Evolutionary conservation across 139 green algal species (phyloP).

Genomic region (Limnomonas spitsbergensis): DNA sequence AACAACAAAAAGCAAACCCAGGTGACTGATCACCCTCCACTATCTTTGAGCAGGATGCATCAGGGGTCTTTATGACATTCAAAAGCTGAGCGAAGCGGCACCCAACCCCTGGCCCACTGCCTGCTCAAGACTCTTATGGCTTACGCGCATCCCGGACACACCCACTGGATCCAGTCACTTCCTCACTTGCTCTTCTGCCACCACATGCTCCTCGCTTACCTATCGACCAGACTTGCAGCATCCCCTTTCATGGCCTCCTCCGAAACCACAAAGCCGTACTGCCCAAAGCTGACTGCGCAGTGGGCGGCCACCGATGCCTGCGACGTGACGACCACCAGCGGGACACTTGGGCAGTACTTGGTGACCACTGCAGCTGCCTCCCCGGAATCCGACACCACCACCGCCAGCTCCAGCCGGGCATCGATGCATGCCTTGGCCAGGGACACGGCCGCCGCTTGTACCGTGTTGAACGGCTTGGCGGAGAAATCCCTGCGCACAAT

Average conservation of each 20-base stretch:
- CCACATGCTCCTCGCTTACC: conserved; percentile 4
- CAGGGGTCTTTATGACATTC: too few relatives aligned
- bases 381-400: conserved; percentile 42
- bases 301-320: conserved; percentile 19
- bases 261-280: conserved; percentile 15
- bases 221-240: background rate
- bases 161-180: too few relatives aligned
- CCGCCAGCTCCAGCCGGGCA: conserved; percentile 28
- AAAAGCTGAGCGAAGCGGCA: too few relatives aligned
- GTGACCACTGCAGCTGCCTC: conserved; percentile 31
- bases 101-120: too few relatives aligned
- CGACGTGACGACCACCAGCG: conserved; percentile 37
- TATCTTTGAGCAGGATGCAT: too few relatives aligned
- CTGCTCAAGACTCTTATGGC: too few relatives aligned
- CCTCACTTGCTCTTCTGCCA: too few relatives aligned
- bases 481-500: conserved; percentile 22
- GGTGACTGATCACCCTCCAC: too few relatives aligned
- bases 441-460: conserved; percentile 40
- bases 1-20: too few relatives aligned
- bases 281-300: conserved; percentile 30
- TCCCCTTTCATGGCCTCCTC: conserved; percentile 8
- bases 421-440: conserved; percentile 38
- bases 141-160: too few relatives aligned
- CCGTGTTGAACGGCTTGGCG: conserved; percentile 54
- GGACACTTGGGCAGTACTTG: conserved; percentile 48